These are phyloP conservation scores for Diaporthe sp. DNA, from an alignment of 2,329 filamentous ascomycete genomes.

Conservation along the genomic window DNA sequence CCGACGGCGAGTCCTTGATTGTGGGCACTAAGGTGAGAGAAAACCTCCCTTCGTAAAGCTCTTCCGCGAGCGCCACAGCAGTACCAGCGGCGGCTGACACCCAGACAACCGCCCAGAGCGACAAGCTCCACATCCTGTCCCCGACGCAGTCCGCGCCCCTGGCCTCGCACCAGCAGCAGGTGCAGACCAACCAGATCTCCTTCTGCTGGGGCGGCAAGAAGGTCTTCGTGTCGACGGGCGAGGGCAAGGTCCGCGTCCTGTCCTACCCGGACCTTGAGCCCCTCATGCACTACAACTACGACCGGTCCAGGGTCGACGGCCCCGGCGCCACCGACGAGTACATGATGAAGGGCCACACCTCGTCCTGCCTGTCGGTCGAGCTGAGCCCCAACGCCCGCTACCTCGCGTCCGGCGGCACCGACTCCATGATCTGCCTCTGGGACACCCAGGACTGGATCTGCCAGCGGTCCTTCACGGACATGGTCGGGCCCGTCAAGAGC, in stretches of 20 bases:
- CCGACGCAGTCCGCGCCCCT: constrained; percentile 69
- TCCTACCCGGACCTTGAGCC: constrained; percentile 75
- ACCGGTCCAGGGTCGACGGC: constrained; percentile 51
- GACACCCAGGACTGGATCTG: constrained; percentile 84
- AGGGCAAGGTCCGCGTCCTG: constrained; percentile 78
- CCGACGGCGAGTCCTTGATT: constrained; percentile 76
- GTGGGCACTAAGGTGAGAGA: constrained; percentile 77
- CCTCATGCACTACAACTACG: constrained; percentile 60
- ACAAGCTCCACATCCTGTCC: constrained; percentile 73
- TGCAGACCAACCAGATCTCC: constrained; percentile 78
- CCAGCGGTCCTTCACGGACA: constrained; percentile 76
- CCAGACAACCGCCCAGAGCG: constrained; percentile 61
- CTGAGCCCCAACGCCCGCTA: constrained; percentile 79
- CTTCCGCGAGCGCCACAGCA: too few species aligned
- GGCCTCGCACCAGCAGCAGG: constrained; percentile 69
- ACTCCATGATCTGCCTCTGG: constrained; percentile 82
- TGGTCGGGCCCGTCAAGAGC: constrained; percentile 77
- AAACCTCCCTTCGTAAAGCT: too few species aligned
- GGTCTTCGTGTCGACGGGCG: constrained; percentile 77
- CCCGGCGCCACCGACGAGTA: constrained; percentile 60
- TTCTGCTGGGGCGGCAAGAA: constrained; percentile 81
- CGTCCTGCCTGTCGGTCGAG: constrained; percentile 76
- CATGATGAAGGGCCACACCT: constrained; percentile 78
- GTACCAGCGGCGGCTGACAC: constrained; percentile 14
- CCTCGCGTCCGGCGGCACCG: constrained; percentile 80